phyloP scores from a whole-genome alignment of 768 basidiomycete genomes.

The Russula brevipes region DNA sequence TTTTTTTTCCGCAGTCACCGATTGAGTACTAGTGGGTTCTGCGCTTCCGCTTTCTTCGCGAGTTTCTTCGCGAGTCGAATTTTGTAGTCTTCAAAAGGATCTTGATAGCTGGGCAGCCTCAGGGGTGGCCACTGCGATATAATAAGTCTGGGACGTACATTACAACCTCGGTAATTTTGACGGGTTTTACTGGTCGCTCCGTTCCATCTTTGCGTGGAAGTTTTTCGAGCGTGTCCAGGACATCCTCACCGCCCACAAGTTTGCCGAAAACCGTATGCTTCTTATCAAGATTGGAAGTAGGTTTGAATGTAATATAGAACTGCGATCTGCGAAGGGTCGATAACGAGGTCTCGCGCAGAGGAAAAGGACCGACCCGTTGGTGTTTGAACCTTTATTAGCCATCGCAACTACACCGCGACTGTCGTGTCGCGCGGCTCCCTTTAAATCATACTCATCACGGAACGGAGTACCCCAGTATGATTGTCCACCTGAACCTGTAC shows the following conservation, averaged over 20 bases:
- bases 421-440: conserved; percentile 85
- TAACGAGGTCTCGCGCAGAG: conserved; percentile 3
- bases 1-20: conserved; percentile 41
- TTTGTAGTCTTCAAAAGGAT: conserved; percentile 94
- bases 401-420: conserved; percentile 81
- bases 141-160: conserved; percentile 52
- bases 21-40: conserved; percentile 30
- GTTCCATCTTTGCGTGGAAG: conserved; percentile 78
- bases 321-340: conserved; percentile 56
- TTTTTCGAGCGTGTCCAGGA: conserved; percentile 78
- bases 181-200: conserved; percentile 79
- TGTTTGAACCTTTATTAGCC: conserved; percentile 91
- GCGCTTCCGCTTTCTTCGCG: conserved; percentile 49
- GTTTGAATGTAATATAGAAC: conserved; percentile 87
- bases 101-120: conserved; percentile 61
- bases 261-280: conserved; percentile 98
- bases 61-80: conserved; percentile 73
- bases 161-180: conserved; percentile 78
- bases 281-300: conserved; percentile 80
- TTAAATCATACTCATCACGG: conserved; percentile 87
- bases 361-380: conserved; percentile 60
- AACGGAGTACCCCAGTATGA: conserved; percentile 96
- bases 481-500: conserved; percentile 89
- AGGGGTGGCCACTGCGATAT: background rate
- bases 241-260: conserved; percentile 91